Evolutionary conservation across 208 protist species (phyloP).

Genomic region (Trypanosoma brucei): DNA sequence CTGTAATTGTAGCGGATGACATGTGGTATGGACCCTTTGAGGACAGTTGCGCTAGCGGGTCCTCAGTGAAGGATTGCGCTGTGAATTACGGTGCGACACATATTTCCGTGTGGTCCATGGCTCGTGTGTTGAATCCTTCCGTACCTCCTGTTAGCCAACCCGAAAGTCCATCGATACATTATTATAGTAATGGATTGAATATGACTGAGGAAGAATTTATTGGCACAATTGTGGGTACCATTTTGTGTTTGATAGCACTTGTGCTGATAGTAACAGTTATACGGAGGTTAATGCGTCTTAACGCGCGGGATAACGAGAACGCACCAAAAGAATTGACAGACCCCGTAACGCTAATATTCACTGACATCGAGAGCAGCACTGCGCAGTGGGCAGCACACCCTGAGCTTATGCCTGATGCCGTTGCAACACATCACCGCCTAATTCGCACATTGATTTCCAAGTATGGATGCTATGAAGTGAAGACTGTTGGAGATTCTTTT

Average conservation of each 20-base stretch:
- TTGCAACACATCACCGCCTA: slow-evolving; percentile 51
- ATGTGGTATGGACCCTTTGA: slow-evolving; percentile 28
- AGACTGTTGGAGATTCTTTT: slow-evolving; percentile 53
- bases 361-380: slow-evolving; percentile 14
- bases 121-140: slow-evolving; percentile 25
- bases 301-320: neutral
- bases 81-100: slow-evolving; percentile 47
- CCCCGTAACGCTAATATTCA: neutral
- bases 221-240: neutral
- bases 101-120: slow-evolving; percentile 29
- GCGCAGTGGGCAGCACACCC: slow-evolving; percentile 56
- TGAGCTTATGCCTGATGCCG: slow-evolving; percentile 46
- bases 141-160: slow-evolving; percentile 6
- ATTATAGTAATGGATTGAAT: neutral
- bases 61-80: neutral
- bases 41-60: neutral
- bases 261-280: neutral
- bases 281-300: slow-evolving; percentile 5
- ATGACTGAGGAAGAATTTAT: neutral
- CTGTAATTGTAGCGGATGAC: slow-evolving; percentile 20
- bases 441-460: slow-evolving; percentile 49
- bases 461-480: slow-evolving; percentile 76
- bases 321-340: slow-evolving; percentile 1
- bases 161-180: slow-evolving; percentile 33
- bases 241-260: neutral